Evolutionary conservation across 2,329 filamentous ascomycete species (phyloP), one percentile per base, ranked within the genome.

Genomic region (Dryadomyces quercivorus): DNA sequence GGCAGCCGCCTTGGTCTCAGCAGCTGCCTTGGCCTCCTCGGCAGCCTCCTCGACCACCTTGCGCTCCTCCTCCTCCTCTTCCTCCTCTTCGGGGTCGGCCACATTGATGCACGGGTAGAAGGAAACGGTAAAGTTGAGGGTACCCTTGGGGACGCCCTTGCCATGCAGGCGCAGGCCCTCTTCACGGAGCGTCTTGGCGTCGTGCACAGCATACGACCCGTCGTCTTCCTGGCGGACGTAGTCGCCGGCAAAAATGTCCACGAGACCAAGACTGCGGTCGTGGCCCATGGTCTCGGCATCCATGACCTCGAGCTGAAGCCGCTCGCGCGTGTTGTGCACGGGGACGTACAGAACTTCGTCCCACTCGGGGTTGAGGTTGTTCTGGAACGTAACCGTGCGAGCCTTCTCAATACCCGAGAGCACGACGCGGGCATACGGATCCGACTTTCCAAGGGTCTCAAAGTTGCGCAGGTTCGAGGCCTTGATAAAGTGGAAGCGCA

Each of bases 341-440:
- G 94, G 92, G 1, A 98, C 78, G 65, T 98, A 98, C 21, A 96
- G 79, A 22, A 98, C 84, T 69, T 98, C 93, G 63, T 98, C 90
- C 84, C 88, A 98, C 53, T 93, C 86, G 2, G 93, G 93, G 66
- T 95, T 89, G 56, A 98, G 81, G 58, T 96, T 94, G 70, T 95
- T 98, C 66, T 89, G 84, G 75, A 93, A 95, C 0, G 92, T 97
- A 51, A 98, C 93, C 2, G 93, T 97, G 56, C 91, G 83, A 10
- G 81, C 90, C 68, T 92, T 95, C 65, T 93, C 86, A 55, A 97
- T 83, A 48, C 93, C 92, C 50, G 91, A 95, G 8, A 96, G 77
- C 53, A 96, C 70, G 1, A 97, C 86, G 45, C 92, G 85, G 21
- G 84, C 88, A 63, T 98, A 98, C 0, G 93, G 89, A 68, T 98